phyloP scores from a whole-genome alignment of 2,329 filamentous ascomycete species.

The Hypoxylon sp. region DNA sequence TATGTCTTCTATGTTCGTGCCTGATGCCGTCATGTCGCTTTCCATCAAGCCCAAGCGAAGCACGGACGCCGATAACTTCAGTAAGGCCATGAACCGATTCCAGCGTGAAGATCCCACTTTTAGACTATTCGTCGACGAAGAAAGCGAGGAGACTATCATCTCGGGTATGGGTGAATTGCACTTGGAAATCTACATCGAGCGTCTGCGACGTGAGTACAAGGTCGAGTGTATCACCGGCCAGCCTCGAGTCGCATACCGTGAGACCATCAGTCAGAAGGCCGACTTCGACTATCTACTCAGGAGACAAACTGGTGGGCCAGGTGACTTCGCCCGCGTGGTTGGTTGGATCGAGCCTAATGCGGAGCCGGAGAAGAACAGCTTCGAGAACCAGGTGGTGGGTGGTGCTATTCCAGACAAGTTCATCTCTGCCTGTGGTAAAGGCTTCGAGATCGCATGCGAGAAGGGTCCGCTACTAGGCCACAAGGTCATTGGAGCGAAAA shows the following conservation, averaged over 20 bases:
- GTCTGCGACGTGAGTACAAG: conserved; percentile 95
- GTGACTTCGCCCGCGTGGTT: conserved; percentile 93
- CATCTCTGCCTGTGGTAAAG: conserved; percentile 93
- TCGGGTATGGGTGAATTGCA: conserved; percentile 98
- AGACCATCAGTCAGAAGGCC: conserved; percentile 85
- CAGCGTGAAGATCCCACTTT: conserved; percentile 98
- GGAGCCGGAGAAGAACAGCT: conserved; percentile 80
- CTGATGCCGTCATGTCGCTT: conserved; percentile 96
- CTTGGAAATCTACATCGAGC: conserved; percentile 96
- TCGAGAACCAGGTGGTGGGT: conserved; percentile 89
- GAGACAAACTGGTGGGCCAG: conserved; percentile 95
- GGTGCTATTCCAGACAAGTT: conserved; percentile 97
- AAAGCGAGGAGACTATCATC: conserved; percentile 97
- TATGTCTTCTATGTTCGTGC: conserved; percentile 98
- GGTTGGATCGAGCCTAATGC: conserved; percentile 92
- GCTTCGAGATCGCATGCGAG: conserved; percentile 85
- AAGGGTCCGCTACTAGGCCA: conserved; percentile 95
- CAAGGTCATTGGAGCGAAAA: conserved; percentile 87
- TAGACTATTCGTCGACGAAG: conserved; percentile 90
- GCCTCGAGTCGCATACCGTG: conserved; percentile 96
- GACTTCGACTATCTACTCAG: conserved; percentile 94
- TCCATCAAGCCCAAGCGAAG: conserved; percentile 96
- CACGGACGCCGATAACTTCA: conserved; percentile 94
- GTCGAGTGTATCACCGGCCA: conserved; percentile 97
- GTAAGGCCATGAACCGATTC: conserved; percentile 98